A percentile compares a stretch with the other conserved stretches of the same genome.
These are phyloP conservation scores for Macaranga tanarius DNA, from an alignment of 441 rosid species.

Conservation along the genomic window DNA sequence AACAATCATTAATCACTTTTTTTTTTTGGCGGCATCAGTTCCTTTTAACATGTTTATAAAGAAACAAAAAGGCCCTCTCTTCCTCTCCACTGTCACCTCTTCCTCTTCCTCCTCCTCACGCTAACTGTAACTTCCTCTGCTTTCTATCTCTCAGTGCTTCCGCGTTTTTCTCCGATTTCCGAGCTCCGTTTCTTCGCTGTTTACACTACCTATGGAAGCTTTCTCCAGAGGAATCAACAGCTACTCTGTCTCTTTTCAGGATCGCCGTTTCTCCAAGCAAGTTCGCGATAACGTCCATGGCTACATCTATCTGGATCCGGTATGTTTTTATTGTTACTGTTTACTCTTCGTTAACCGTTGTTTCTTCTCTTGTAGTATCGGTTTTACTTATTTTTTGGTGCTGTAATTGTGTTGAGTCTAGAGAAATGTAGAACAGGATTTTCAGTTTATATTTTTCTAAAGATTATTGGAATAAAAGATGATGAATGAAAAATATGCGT, in stretches of 20 bases:
- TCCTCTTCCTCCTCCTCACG: not conserved
- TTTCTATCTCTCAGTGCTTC: not conserved
- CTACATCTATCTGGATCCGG: constrained; percentile 63
- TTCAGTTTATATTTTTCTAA: no score
- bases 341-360: no score
- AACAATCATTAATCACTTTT: not conserved
- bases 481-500: no score
- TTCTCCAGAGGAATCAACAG: constrained; percentile 20
- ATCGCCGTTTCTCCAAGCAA: constrained; percentile 47
- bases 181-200: not conserved
- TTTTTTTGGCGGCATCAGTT: constrained; percentile 38
- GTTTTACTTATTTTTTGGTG: no score
- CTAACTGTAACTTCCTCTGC: not conserved
- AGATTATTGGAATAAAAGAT: no score
- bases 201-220: constrained; percentile 30
- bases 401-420: no score
- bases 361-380: no score
- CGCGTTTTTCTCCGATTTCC: not conserved
- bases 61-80: not conserved
- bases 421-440: no score
- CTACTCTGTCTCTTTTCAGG: constrained; percentile 25
- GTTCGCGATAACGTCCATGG: constrained; percentile 75
- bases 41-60: constrained; percentile 1
- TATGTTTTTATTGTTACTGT: constrained; percentile 1
- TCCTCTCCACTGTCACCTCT: constrained; percentile 3